Evolutionary conservation across 176 grass and related monocot genomes (phyloP).

Genomic region (Lolium multiflorum): DNA sequence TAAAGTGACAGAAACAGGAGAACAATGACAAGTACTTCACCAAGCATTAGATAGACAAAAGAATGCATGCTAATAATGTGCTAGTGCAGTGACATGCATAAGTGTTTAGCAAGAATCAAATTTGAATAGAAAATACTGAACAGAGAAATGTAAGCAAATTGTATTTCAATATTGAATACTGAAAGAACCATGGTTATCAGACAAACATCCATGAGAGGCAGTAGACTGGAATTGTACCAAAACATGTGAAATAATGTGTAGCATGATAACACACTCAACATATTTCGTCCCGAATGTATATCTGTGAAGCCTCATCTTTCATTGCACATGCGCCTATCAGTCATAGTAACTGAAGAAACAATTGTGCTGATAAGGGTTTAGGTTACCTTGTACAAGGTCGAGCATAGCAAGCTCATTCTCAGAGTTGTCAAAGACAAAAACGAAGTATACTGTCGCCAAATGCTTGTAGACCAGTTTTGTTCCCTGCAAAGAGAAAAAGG

Average conservation of each 20-base stretch:
- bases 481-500: slow-evolving; percentile 56
- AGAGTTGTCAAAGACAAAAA: slow-evolving; percentile 87
- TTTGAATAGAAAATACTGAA: not conserved
- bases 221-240: not conserved
- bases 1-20: slow-evolving; percentile 1
- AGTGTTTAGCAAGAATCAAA: slow-evolving; percentile 4
- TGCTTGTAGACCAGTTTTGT: slow-evolving; percentile 91
- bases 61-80: too few relatives aligned
- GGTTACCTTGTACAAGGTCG: slow-evolving; percentile 92
- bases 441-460: slow-evolving; percentile 86
- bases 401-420: slow-evolving; percentile 98
- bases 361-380: not conserved
- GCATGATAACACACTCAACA: slow-evolving; percentile 11
- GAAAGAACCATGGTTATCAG: slow-evolving; percentile 3
- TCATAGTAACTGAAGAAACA: slow-evolving; percentile 17
- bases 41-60: too few relatives aligned
- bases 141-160: not conserved
- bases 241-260: slow-evolving; percentile 16
- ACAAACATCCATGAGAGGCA: not conserved
- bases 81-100: not conserved
- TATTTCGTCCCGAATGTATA: not conserved
- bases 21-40: not conserved
- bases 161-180: slow-evolving; percentile 11
- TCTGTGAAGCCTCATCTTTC: too few relatives aligned
- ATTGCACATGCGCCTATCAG: too few relatives aligned